These are phyloP conservation scores for Aspergillus costaricaensis DNA, from an alignment of 2,329 filamentous ascomycete genomes.

Conservation along the genomic window DNA sequence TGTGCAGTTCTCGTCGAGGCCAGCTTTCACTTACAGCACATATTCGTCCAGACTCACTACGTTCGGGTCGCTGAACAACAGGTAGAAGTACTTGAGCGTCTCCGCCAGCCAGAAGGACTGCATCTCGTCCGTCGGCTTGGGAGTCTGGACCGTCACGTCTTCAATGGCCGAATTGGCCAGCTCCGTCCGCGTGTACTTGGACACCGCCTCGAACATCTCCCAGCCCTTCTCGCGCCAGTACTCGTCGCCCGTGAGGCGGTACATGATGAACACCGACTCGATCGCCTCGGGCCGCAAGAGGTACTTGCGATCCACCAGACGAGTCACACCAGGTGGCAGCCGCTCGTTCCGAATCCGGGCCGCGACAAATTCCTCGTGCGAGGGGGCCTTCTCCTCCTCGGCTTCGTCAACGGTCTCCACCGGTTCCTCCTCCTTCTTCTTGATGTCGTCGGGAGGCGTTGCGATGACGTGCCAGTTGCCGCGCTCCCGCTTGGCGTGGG, in stretches of 20 bases:
- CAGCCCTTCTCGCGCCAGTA: conserved; percentile 69
- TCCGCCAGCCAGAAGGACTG: conserved; percentile 71
- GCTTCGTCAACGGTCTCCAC: conserved; percentile 5
- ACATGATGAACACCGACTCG: conserved; percentile 78
- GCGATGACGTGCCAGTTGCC: conserved; percentile 25
- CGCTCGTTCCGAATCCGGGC: conserved; percentile 45
- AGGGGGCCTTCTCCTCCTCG: conserved; percentile 20
- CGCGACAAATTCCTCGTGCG: conserved; percentile 44
- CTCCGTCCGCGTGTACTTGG: conserved; percentile 61
- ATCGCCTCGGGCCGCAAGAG: conserved; percentile 69
- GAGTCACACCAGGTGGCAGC: conserved; percentile 45
- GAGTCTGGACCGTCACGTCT: conserved; percentile 60
- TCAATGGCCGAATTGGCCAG: conserved; percentile 66
- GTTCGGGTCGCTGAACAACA: conserved; percentile 48
- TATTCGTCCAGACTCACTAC: conserved; percentile 50
- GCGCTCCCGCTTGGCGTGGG: conserved; percentile 17
- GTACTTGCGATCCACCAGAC: conserved; percentile 42
- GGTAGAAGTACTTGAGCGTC: conserved; percentile 52
- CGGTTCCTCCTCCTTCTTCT: background rate
- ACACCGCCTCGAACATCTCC: conserved; percentile 70
- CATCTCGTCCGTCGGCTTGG: conserved; percentile 61
- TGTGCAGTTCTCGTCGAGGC: background rate
- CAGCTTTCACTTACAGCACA: conserved; percentile 42
- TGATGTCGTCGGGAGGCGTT: background rate
- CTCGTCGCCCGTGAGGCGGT: conserved; percentile 68